Percentiles rank a stretch among this genome's conserved stretches.
Evolutionary conservation across 2,329 filamentous ascomycete genomes (phyloP).

Genomic region (Camillea tinctor): DNA sequence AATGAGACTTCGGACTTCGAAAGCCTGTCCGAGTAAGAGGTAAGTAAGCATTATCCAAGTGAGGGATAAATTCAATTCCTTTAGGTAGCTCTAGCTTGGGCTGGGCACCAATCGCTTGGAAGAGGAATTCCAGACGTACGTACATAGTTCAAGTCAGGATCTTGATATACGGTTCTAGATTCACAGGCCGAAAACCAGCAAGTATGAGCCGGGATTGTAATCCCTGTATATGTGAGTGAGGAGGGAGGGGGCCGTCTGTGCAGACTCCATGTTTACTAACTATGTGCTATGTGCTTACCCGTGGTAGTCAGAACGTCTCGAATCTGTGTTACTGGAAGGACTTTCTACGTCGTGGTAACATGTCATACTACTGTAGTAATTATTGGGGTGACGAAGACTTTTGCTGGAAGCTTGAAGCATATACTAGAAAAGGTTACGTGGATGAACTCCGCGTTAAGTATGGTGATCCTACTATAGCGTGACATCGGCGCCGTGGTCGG

Average conservation of each 20-base stretch:
- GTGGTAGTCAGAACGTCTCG: not conserved
- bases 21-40: not conserved
- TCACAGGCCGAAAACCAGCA: not conserved
- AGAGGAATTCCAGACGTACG: not conserved
- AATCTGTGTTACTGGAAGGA: not conserved
- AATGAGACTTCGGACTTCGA: not conserved
- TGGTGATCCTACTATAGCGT: not conserved
- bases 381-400: not conserved
- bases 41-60: not conserved
- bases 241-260: not conserved
- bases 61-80: not conserved
- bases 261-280: not conserved
- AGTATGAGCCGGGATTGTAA: not conserved
- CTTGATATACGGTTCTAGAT: not conserved
- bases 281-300: not conserved
- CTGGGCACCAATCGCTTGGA: not conserved
- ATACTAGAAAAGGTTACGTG: not conserved
- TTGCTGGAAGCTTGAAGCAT: not conserved
- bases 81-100: not conserved
- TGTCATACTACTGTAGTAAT: not conserved
- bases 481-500: not conserved
- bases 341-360: not conserved
- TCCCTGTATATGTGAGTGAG: not conserved
- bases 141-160: not conserved
- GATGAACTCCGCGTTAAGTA: not conserved